A percentile compares a stretch with the other conserved stretches of the same genome.
These are phyloP conservation scores for Suillus alpinus DNA, from an alignment of 768 basidiomycete species.

Conservation along the genomic window DNA sequence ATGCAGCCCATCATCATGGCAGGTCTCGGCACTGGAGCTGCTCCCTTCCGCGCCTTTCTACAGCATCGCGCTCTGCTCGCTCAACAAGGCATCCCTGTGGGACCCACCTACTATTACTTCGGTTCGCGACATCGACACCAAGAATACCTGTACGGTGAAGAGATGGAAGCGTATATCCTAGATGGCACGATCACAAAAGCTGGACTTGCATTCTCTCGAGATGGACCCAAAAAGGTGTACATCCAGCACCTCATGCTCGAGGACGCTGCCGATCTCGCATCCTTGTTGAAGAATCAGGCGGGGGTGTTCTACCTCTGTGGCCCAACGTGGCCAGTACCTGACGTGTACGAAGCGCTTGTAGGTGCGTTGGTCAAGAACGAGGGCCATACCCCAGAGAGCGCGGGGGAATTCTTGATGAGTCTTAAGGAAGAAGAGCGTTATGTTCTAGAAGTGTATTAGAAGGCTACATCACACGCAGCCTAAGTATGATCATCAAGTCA, in stretches of 20 bases:
- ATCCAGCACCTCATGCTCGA: slow-evolving; percentile 99
- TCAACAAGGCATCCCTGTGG: slow-evolving; percentile 73
- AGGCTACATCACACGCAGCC: not conserved
- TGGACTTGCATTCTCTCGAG: slow-evolving; percentile 95
- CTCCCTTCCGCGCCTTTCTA: slow-evolving; percentile 98
- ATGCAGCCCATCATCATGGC: slow-evolving; percentile 97
- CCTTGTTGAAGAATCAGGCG: slow-evolving; percentile 66
- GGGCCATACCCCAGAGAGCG: slow-evolving; percentile 57
- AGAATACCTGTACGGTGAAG: slow-evolving; percentile 96
- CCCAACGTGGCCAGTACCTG: slow-evolving; percentile 99
- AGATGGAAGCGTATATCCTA: slow-evolving; percentile 90
- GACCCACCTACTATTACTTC: slow-evolving; percentile 97
- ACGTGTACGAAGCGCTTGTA: slow-evolving; percentile 91
- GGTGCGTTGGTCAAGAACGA: slow-evolving; percentile 74
- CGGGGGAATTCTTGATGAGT: slow-evolving; percentile 81
- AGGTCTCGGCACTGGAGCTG: slow-evolving; percentile 96
- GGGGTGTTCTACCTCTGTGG: slow-evolving; percentile 97
- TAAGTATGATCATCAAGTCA: not conserved
- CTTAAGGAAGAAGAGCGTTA: slow-evolving; percentile 97
- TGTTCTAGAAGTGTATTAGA: slow-evolving; percentile 72
- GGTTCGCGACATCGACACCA: slow-evolving; percentile 93
- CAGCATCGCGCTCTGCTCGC: slow-evolving; percentile 89
- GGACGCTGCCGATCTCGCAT: slow-evolving; percentile 74
- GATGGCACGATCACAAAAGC: slow-evolving; percentile 84
- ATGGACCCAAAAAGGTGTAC: slow-evolving; percentile 90